phyloP scores from a whole-genome alignment of 805 yeast species.

The Saccharomycopsis sp. region DNA sequence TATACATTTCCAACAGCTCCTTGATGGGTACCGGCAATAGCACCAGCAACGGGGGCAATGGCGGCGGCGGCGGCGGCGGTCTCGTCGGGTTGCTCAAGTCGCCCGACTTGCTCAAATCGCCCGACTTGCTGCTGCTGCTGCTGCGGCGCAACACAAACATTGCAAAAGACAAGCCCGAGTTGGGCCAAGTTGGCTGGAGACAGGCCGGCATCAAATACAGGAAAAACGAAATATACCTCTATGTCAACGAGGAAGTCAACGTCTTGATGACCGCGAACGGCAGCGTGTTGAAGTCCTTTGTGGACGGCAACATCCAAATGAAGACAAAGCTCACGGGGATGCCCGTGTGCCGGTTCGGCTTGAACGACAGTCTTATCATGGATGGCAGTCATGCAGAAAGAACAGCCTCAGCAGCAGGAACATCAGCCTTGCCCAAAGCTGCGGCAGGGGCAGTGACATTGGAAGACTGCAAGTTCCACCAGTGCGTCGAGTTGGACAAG shows the following conservation, averaged over 20 bases:
- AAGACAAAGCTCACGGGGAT: conserved; percentile 68
- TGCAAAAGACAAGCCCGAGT: not conserved
- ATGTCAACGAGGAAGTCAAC: conserved; percentile 67
- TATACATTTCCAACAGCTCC: conserved; percentile 5
- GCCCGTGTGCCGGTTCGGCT: conserved; percentile 77
- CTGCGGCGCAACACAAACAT: not conserved
- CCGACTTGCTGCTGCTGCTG: too few species aligned
- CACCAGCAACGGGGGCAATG: conserved; percentile 3
- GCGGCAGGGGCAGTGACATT: conserved; percentile 45
- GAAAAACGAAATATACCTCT: conserved; percentile 69
- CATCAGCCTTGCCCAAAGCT: conserved; percentile 29
- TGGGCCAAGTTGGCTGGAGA: conserved; percentile 49
- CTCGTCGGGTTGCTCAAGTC: conserved; percentile 5
- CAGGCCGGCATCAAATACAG: conserved; percentile 62
- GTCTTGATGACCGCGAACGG: conserved; percentile 60
- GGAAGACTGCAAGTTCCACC: conserved; percentile 79
- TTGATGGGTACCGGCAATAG: not conserved
- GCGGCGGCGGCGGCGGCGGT: not conserved
- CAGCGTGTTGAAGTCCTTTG: conserved; percentile 54
- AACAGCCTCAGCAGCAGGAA: not conserved
- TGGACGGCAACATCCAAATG: conserved; percentile 67
- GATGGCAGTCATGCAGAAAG: conserved; percentile 26
- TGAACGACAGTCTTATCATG: conserved; percentile 44
- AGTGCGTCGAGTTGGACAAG: conserved; percentile 66
- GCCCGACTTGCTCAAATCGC: conserved; percentile 3